Conservation (phyloP, 176 grass and related monocot genomes). For the Miscanthus lutarioriparius region DNA sequence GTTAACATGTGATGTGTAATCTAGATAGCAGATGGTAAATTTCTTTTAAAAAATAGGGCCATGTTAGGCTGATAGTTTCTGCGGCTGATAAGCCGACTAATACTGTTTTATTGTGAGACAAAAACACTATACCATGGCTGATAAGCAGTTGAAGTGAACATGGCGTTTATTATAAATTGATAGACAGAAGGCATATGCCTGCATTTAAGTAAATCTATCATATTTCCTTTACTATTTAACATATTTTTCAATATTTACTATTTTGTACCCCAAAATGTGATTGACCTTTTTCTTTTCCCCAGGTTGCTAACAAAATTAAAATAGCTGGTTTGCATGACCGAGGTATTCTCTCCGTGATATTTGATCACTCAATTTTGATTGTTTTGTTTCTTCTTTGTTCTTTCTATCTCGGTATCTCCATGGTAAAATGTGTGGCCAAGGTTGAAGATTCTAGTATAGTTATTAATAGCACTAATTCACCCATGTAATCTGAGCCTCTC, state of each 20-base stretch:
- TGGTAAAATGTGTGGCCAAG: background rate
- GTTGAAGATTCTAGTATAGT: background rate
- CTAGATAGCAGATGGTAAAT: background rate
- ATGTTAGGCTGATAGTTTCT: no score
- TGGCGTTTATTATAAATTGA: background rate
- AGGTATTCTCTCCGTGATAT: constrained; percentile 12
- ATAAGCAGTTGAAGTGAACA: no score
- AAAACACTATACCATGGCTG: no score
- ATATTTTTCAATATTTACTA: background rate
- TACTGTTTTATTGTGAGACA: no score
- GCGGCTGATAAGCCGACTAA: no score
- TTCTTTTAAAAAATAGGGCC: background rate
- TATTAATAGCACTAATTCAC: background rate
- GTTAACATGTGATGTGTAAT: background rate
- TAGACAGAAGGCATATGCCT: background rate
- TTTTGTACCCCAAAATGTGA: background rate
- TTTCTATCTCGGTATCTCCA: background rate
- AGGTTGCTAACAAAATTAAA: constrained; percentile 27
- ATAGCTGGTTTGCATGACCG: constrained; percentile 15
- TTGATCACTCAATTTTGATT: background rate
- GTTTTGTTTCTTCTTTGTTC: background rate
- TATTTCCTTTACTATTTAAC: background rate
- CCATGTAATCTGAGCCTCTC: background rate
- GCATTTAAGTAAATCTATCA: background rate
- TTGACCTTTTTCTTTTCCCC: background rate